Evolutionary conservation across 2,329 filamentous ascomycete species (phyloP).

Genomic region (Calonectria pseudoreteaudii): DNA sequence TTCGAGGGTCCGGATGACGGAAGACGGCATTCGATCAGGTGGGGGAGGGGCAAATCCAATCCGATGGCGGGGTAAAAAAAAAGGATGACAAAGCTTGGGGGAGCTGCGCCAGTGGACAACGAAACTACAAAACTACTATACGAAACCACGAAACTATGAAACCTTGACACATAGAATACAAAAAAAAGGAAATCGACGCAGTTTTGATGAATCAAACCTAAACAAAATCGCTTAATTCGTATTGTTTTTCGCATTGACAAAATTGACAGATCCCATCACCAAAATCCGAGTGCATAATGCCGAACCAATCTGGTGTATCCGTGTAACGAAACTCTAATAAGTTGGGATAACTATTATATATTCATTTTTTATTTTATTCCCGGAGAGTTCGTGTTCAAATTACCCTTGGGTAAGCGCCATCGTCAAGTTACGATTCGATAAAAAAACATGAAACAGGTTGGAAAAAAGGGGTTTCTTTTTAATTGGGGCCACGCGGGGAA

Average conservation of each 20-base stretch:
- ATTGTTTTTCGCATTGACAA: neutral
- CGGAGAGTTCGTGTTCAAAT: neutral
- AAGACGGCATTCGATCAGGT: slow-evolving; percentile 1
- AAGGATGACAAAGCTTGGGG: neutral
- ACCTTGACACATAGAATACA: neutral
- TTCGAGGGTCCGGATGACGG: slow-evolving; percentile 10
- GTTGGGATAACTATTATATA: neutral
- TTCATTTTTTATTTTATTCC: neutral
- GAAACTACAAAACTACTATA: neutral
- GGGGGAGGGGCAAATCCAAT: slow-evolving; percentile 12
- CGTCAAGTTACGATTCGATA: neutral
- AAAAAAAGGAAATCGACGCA: neutral
- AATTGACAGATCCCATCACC: neutral
- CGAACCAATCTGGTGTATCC: neutral
- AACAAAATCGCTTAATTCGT: neutral
- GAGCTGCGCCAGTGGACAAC: neutral
- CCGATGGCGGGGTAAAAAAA: slow-evolving; percentile 19
- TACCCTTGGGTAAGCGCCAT: neutral
- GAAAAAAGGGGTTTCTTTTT: neutral
- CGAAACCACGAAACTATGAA: neutral
- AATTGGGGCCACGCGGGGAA: neutral
- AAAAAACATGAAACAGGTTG: neutral
- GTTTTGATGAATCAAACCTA: neutral
- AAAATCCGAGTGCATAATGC: neutral
- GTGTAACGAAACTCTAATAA: neutral